phyloP scores from a whole-genome alignment of 1,139 yeast species.

The Scheffersomyces segobiensis region DNA sequence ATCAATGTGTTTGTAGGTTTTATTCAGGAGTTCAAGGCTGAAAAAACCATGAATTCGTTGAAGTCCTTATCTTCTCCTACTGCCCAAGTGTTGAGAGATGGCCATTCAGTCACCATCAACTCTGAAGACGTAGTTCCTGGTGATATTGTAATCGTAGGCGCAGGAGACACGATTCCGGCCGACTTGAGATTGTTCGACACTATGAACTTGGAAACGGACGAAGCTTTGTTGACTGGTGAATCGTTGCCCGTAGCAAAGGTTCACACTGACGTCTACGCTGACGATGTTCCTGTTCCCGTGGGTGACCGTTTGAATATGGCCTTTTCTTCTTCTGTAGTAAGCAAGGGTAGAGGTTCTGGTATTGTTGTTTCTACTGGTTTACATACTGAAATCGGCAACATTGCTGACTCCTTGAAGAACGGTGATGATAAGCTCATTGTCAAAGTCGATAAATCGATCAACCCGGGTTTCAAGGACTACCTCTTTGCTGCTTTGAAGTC shows the following conservation, averaged over 20 bases:
- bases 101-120: conserved; percentile 31
- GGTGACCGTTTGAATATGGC: conserved; percentile 47
- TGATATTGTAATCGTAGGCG: conserved; percentile 42
- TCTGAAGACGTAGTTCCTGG: conserved; percentile 53
- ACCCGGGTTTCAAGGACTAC: conserved; percentile 45
- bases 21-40: conserved; percentile 37
- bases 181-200: conserved; percentile 43
- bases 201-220: conserved; percentile 49
- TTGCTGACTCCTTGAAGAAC: conserved; percentile 39
- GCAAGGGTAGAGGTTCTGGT: conserved; percentile 50
- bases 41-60: conserved; percentile 40
- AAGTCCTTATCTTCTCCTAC: conserved; percentile 31
- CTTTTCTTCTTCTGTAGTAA: conserved; percentile 44
- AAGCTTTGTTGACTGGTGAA: conserved; percentile 56
- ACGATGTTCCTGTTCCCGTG: conserved; percentile 34
- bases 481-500: conserved; percentile 47
- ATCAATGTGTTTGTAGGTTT: conserved; percentile 34
- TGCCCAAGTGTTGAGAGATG: conserved; percentile 43
- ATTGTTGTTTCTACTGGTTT: conserved; percentile 49
- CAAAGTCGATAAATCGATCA: conserved; percentile 23
- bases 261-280: conserved; percentile 21
- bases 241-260: conserved; percentile 43
- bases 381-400: conserved; percentile 50
- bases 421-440: conserved; percentile 24
- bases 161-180: conserved; percentile 54